Base-by-base conservation (phyloP, 306 rosid genomes). In the Rosa rugosa region DNA sequence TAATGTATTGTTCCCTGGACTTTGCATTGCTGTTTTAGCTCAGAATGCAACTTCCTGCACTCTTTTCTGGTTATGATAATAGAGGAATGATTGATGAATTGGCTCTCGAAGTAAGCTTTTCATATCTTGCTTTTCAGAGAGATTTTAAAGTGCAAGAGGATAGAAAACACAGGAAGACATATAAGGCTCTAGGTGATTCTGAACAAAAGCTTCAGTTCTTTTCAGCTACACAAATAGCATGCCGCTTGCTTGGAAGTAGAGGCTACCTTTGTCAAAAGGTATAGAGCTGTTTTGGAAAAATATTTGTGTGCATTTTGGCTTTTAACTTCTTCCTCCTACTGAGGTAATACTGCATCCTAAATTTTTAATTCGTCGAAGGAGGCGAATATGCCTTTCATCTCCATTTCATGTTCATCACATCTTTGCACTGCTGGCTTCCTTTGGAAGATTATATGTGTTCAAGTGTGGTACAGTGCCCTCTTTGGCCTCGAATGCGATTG, bases 231-330 rank as follows among this genome's bases (percentile, higher is more conserved):
- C 97, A 94, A 83, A 89, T 94, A 73, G 97, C 98, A 71, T 92
- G 98, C 78, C 97, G 98, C 40, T 73, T 94, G 79, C 92, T 94
- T 51, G 98, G 98, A 79, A 94, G 98, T 83, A 85, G 86, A 79
- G 92, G 92, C 71, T 94, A 94, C 83, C 98, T 94, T 45, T 94
- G 98, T 80, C 98, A 89, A 84, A 91, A 92, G 98, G 98, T 94
- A 78, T 69, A 76, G 4, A 12, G 17, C 75, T 64, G 13, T 50
- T 31, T 25, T 25, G 34, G 1, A 11, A 27, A 42, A 31, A 13
- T 17, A 41, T 20, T 47, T 45, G 31, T 47, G 12, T n/a, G 16
- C 51, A 12, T 66, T 68, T 31, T 1, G 34, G 34, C 34, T 31
- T 31, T 31, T 31, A 31, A 31, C 2, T 31, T 25, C 27, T 25